Evolutionary conservation across 129 eudicot genomes (phyloP).

Genomic region (Saposhnikovia divaricata): DNA sequence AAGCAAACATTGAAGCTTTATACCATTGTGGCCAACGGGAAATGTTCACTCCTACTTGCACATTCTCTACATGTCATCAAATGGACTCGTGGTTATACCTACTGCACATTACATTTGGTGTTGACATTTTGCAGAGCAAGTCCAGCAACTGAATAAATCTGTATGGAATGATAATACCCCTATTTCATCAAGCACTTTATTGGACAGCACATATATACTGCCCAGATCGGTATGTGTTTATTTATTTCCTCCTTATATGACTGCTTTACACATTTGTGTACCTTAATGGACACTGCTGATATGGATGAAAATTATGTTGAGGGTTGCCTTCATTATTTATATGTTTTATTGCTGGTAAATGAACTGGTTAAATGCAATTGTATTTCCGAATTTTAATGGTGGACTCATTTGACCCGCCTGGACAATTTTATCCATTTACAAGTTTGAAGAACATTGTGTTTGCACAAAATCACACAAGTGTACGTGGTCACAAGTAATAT

Average conservation of each 20-base stretch:
- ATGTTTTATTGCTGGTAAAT: too few relatives aligned
- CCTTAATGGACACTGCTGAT: too few relatives aligned
- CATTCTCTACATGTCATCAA: neutral
- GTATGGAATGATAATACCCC: slow-evolving; percentile 76
- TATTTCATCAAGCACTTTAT: slow-evolving; percentile 61
- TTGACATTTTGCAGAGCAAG: slow-evolving; percentile 49
- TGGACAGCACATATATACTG: slow-evolving; percentile 60
- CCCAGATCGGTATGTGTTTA: slow-evolving; percentile 43
- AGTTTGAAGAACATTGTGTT: too few relatives aligned
- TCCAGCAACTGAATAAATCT: slow-evolving; percentile 64
- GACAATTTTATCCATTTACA: too few relatives aligned
- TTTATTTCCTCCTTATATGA: neutral
- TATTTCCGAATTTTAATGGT: too few relatives aligned
- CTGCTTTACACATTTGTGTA: too few relatives aligned
- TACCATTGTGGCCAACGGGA: neutral
- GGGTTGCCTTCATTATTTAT: too few relatives aligned
- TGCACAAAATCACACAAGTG: too few relatives aligned
- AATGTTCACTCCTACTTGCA: neutral
- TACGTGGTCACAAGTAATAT: too few relatives aligned
- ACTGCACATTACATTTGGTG: neutral
- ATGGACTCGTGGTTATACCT: neutral
- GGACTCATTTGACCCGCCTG: too few relatives aligned
- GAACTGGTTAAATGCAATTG: too few relatives aligned
- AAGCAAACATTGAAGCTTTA: neutral
- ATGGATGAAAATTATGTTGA: too few relatives aligned